Percentiles rank a stretch among this genome's conserved stretches.
phyloP scores from a whole-genome alignment of 768 basidiomycete species.

The Termitomyces sp. region DNA sequence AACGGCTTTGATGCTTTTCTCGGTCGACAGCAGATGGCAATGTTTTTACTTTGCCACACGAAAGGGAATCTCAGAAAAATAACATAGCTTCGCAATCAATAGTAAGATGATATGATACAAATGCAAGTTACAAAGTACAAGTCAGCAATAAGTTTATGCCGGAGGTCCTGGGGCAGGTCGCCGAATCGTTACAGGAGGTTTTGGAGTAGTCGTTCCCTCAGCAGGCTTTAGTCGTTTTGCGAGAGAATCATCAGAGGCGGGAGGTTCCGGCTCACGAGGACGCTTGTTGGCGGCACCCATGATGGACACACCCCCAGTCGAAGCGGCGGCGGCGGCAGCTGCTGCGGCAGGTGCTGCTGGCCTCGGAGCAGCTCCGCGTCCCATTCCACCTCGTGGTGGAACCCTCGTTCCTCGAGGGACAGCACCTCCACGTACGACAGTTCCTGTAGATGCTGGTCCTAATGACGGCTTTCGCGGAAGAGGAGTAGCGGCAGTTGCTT shows the following conservation, averaged over 20 bases:
- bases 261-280: slow-evolving; percentile 41
- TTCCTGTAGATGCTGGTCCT: slow-evolving; percentile 14
- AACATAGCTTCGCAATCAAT: neutral
- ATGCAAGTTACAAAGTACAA: slow-evolving; percentile 8
- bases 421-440: slow-evolving; percentile 31
- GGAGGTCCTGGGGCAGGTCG: slow-evolving; percentile 13
- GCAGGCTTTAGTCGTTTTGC: slow-evolving; percentile 66
- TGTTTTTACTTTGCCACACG: neutral
- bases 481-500: slow-evolving; percentile 4
- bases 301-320: slow-evolving; percentile 44
- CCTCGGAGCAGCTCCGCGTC: slow-evolving; percentile 16
- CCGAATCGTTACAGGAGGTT: slow-evolving; percentile 15
- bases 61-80: neutral
- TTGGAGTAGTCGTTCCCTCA: slow-evolving; percentile 18
- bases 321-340: slow-evolving; percentile 3
- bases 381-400: slow-evolving; percentile 18
- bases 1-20: neutral
- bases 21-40: neutral
- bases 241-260: slow-evolving; percentile 46
- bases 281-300: slow-evolving; percentile 64
- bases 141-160: slow-evolving; percentile 3
- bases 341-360: slow-evolving; percentile 21
- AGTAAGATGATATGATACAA: neutral
- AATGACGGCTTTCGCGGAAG: slow-evolving; percentile 15
- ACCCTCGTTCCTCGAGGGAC: slow-evolving; percentile 16